Base-by-base conservation (phyloP, 768 basidiomycete species). In the Collybia sordida region DNA sequence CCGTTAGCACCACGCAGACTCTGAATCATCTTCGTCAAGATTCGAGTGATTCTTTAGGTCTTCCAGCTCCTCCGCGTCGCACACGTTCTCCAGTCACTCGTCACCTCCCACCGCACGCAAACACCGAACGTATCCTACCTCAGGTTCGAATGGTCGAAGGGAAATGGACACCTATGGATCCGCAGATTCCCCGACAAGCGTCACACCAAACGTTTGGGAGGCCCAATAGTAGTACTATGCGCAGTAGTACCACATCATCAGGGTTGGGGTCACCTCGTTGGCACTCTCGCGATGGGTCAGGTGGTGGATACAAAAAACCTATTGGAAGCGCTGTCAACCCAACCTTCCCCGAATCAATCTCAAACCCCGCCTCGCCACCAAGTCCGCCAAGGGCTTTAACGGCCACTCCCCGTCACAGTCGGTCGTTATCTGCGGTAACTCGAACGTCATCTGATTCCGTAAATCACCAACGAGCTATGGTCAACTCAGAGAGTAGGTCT, bases 21-120 rank as follows among this genome's bases (percentile, higher is more conserved):
- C 21, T 50, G 6, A 42, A 58, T 39, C 63, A 65, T 53, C 47
- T 39, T 40, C 62, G 61, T 17, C 56, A 60, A 24, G 60, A 56
- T n/a, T 69, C 66, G 8, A 46, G 51, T 4, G 51, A 56, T 15
- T 64, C 67, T 0, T 21, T 60, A 14, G 66, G 74, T 23, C 66
- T 75, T 24, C 67, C 72, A 31, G 65, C 67, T 19, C 68, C 73
- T 49, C 73, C 75, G 23, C 67, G 72, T 15, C 61, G 53, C 19
- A 59, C 53, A 3, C 63, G 63, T 21, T 61, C 64, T 23, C 62
- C 64, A 19, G 48, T 62, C 4, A 46, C 53, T 8, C 55, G 54
- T 23, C 31, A 31, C 14, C 31, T 14, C 9, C 9, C 31, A 14
- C 5, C 31, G 31, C 46, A 55, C 17, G 57, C 58, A 4, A 60